Base-by-base conservation (phyloP, 805 yeast genomes). In the Sugiyamaella boreocaroliniensis region DNA sequence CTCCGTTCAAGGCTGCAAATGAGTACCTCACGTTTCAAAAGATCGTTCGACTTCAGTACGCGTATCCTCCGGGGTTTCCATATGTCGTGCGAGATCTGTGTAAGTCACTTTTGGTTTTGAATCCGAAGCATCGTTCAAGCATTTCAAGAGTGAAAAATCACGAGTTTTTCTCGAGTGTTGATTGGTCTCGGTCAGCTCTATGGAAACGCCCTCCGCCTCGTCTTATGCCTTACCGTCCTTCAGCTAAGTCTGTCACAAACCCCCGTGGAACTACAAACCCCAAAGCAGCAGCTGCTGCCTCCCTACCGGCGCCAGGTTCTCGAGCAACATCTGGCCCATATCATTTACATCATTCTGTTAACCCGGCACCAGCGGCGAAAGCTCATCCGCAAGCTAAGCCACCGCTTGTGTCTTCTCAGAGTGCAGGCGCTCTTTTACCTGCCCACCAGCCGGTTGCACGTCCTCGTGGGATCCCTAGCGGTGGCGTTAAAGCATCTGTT, bases 1-100 rank as follows among this genome's bases (percentile, higher is more conserved):
- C 97, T 1, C 97, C 97, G 0, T 89, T 89, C 67, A 86, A 89
- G 66, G 97, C 95, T 0, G 71, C 77, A 18, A 87, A 89, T 18
- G 97, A 89, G 68, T 83, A 86, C 65, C 78, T 83, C 53, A 89
- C 96, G 0, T 89, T 89, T 70, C 96, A 89, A 64, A 85, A 86
- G 64, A 93, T 93, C 62, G 87, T 90, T 47, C 78, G 78, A 45
- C 73, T 85, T 34, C 86, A 88, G 52, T 93, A 85, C 65, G 69
- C 78, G 16, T 88, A 85, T 71, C 86, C 86, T 4, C 74, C 78
- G 64, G 78, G 82, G 68, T 73, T 82, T 72, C 83, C 96, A 61
- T 67, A 76, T 41, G 63, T 71, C 53, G 76, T 89, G 1, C 77
- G 86, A 44, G 85, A 85, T 60, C 70, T 93, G 51, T 81, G 90